phyloP scores from a whole-genome alignment of 371 early-diverging fungal species.

The Circinella umbellata region DNA sequence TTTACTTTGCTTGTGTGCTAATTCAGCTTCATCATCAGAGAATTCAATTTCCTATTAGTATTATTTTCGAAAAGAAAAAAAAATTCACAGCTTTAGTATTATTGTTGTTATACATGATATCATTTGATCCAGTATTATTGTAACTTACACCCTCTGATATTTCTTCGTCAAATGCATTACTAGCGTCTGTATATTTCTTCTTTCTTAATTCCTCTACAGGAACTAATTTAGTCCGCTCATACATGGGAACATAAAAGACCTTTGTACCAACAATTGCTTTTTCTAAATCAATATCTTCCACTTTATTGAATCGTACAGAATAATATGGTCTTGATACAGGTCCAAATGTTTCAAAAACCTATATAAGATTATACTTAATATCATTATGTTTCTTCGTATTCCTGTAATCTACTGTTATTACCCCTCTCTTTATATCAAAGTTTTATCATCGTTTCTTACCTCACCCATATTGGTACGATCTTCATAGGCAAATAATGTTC shows the following conservation, averaged over 20 bases:
- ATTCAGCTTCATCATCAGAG: conserved; percentile 88
- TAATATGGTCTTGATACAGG: conserved; percentile 87
- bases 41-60: conserved; percentile 80
- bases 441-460: conserved; percentile 29
- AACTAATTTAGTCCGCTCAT: conserved; percentile 63
- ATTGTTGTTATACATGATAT: not conserved
- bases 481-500: conserved; percentile 71
- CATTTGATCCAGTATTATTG: not conserved
- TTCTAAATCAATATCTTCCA: conserved; percentile 61
- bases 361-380: not conserved
- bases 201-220: conserved; percentile 66
- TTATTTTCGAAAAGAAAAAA: too few species aligned
- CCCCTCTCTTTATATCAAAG: too few species aligned
- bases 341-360: conserved; percentile 94
- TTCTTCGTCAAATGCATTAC: conserved; percentile 93
- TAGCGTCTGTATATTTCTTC: conserved; percentile 90
- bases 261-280: conserved; percentile 50
- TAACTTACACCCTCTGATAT: conserved; percentile 37
- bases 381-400: too few species aligned
- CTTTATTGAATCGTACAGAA: conserved; percentile 73
- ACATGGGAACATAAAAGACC: conserved; percentile 67
- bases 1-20: conserved; percentile 50
- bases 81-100: not conserved
- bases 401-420: too few species aligned
- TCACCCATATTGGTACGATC: conserved; percentile 77